Evolutionary conservation across 192 early-diverging fungal genomes (phyloP), one percentile per base, ranked within the genome.

Genomic region (Gigaspora rosea): DNA sequence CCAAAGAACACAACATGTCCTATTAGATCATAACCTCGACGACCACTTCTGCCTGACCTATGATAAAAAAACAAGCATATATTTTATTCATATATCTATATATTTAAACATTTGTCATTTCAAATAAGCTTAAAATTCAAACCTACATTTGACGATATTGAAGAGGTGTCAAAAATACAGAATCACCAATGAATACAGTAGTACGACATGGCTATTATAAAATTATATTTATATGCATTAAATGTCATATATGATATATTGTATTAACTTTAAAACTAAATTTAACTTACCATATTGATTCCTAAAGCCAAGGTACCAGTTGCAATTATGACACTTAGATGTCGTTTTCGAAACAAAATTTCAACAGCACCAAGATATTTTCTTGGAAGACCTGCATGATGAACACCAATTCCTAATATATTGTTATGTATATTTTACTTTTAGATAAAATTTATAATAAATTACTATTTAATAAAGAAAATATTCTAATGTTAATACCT

Each of bases 1-100:
- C 79, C 85, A 71, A 73, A 85, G 57, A 86, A 86, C 22, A 86
- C 73, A 13, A 86, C 84, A 59, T 83, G 75, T 8, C 85, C 85
- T 7, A 84, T 35, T 20, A 50, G 27, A 52, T 86, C 85, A 63
- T 86, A 86, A 1, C 81, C 84, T 79, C 85, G 77, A 16, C 85
- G 63, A 8, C 83, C 85, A 65, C 81, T 63, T 50, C 78, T 48
- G 22, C 78, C 78, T 11, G 59, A 59, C 80, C 73, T 77, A 65
- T 86, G 81, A n/a, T 84, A 50, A 67, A 81, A 86, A 32, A 84
- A 41, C 2, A n/a, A n/a, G 7, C 7, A 41, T 7, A 41, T 41
- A 41, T 41, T 41, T n/a, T 41, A 2, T 41, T 41, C 7, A 41
- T 41, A 41, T 41, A 41, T 41, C 7, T 41, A 41, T 41, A 41